A percentile compares a stretch with the other conserved stretches of the same genome.
phyloP scores from a whole-genome alignment of 2,329 filamentous ascomycete species.

The Fusarium paranaense region DNA sequence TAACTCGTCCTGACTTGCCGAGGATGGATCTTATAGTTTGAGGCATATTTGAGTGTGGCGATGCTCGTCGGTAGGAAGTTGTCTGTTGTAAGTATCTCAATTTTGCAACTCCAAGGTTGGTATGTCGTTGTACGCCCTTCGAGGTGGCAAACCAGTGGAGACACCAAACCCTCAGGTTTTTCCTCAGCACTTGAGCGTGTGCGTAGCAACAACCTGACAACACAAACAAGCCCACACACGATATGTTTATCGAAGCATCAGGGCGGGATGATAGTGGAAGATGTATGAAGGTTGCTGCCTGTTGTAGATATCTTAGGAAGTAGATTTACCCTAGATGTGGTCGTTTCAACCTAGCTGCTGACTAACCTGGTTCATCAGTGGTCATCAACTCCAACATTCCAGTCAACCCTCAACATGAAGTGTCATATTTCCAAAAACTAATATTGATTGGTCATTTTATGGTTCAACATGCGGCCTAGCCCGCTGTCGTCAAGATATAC shows the following conservation, averaged over 20 bases:
- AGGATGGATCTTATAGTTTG: slow-evolving; percentile 54
- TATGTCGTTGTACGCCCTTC: slow-evolving; percentile 16
- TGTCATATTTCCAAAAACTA: neutral
- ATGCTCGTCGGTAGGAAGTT: neutral
- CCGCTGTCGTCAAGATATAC: slow-evolving; percentile 64
- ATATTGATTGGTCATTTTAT: slow-evolving; percentile 5
- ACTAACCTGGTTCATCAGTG: neutral
- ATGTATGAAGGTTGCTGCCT: slow-evolving; percentile 12
- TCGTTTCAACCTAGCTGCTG: neutral
- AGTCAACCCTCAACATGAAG: neutral
- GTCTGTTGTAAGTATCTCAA: neutral
- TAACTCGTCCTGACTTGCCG: slow-evolving; percentile 51
- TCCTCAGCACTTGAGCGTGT: neutral
- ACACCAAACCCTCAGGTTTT: neutral
- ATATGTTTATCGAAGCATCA: neutral
- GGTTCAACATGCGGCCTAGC: slow-evolving; percentile 41
- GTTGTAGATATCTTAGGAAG: neutral
- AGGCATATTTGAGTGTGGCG: slow-evolving; percentile 33
- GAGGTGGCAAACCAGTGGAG: slow-evolving; percentile 32
- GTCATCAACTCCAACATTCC: neutral
- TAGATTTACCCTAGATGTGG: neutral
- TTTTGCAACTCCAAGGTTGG: neutral
- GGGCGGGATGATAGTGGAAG: neutral
- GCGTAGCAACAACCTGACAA: neutral
- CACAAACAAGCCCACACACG: neutral